These are phyloP conservation scores for Fragilariopsis cylindrus DNA, from an alignment of 108 stramenopile genomes.

Conservation along the genomic window DNA sequence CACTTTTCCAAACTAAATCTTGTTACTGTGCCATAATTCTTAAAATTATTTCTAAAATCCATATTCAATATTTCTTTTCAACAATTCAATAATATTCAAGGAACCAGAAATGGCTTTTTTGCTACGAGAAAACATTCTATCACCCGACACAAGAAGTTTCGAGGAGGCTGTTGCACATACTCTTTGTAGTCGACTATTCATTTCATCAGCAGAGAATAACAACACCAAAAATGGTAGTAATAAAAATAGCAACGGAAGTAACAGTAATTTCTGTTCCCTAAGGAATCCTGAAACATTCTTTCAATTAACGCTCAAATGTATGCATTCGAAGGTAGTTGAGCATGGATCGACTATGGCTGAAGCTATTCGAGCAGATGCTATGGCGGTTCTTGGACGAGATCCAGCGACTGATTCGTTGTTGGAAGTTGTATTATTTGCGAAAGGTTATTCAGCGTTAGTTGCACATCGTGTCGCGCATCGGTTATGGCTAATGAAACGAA, in stretches of 20 bases:
- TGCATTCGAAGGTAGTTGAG: not conserved
- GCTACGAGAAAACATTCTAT: conserved; percentile 33
- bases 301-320: not conserved
- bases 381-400: conserved; percentile 59
- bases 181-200: conserved; percentile 34
- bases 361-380: conserved; percentile 59
- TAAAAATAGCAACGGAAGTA: not conserved
- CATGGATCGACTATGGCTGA: conserved; percentile 60
- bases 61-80: too few relatives aligned
- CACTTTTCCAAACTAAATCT: too few relatives aligned
- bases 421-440: conserved; percentile 67
- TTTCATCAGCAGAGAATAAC: not conserved
- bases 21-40: too few relatives aligned
- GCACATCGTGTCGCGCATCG: conserved; percentile 14
- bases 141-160: conserved; percentile 33
- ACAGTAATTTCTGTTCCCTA: not conserved
- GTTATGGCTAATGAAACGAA: conserved; percentile 52
- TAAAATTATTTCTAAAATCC: too few relatives aligned
- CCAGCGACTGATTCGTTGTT: conserved; percentile 65
- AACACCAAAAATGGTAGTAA: not conserved
- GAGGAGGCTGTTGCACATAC: conserved; percentile 46
- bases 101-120: conserved; percentile 45
- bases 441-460: conserved; percentile 46
- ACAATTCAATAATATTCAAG: not conserved
- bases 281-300: not conserved